These are phyloP conservation scores for Colletotrichum cuscutae DNA, from an alignment of 2,329 filamentous ascomycete genomes.

Conservation along the genomic window DNA sequence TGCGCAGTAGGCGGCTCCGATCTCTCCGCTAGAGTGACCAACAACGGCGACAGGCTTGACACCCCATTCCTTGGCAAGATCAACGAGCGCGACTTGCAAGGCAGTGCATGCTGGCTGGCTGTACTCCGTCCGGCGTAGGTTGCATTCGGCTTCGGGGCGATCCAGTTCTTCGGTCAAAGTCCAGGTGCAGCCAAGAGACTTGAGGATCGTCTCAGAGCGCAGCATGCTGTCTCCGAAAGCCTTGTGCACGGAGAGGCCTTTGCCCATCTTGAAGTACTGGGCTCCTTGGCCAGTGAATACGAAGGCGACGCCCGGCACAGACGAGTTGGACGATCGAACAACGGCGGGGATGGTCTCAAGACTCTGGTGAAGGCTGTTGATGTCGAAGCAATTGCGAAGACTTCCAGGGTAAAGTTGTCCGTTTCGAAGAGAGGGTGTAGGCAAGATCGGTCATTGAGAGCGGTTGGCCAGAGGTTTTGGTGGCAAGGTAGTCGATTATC, in stretches of 20 bases:
- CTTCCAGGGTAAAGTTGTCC: slow-evolving; percentile 57
- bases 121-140: slow-evolving; percentile 40
- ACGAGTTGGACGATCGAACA: slow-evolving; percentile 41
- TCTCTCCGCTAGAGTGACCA: slow-evolving; percentile 52
- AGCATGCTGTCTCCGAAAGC: slow-evolving; percentile 50
- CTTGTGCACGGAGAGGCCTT: slow-evolving; percentile 51
- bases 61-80: slow-evolving; percentile 44
- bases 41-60: slow-evolving; percentile 43
- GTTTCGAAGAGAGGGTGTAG: slow-evolving; percentile 57
- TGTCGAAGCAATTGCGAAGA: slow-evolving; percentile 49
- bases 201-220: slow-evolving; percentile 35
- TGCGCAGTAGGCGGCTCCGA: slow-evolving; percentile 53
- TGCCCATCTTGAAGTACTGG: slow-evolving; percentile 55
- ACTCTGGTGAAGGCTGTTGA: slow-evolving; percentile 37
- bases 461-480: slow-evolving; percentile 48
- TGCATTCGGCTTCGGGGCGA: slow-evolving; percentile 38
- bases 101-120: slow-evolving; percentile 55
- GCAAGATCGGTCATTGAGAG: slow-evolving; percentile 50
- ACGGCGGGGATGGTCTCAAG: slow-evolving; percentile 39
- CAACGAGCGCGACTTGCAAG: slow-evolving; percentile 53
- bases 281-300: slow-evolving; percentile 56
- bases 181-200: slow-evolving; percentile 32
- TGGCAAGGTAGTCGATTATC: slow-evolving; percentile 51
- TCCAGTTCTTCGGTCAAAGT: slow-evolving; percentile 40
- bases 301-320: slow-evolving; percentile 48